Conservation (phyloP, 768 basidiomycete species). For the Gloeophyllum trabeum region DNA sequence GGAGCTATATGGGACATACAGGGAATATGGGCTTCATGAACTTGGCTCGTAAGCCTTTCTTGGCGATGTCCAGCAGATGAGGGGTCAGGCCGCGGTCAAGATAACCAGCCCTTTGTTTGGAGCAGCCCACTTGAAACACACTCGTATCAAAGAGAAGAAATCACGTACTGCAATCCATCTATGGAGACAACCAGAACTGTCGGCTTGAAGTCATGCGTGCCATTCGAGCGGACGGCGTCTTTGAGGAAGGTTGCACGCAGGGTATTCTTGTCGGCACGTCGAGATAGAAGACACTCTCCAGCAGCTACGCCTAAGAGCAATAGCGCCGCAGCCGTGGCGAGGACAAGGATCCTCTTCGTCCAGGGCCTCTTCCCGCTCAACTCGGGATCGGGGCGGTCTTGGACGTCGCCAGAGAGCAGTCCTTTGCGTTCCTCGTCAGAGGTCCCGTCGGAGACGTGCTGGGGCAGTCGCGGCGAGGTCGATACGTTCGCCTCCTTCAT, state of each 20-base stretch:
- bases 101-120: constrained; percentile 59
- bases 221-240: constrained; percentile 45
- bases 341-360: not conserved
- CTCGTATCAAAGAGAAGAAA: not conserved
- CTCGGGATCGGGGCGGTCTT: not conserved
- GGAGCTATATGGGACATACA: constrained; percentile 27
- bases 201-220: constrained; percentile 71
- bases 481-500: too few species aligned
- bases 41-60: constrained; percentile 79
- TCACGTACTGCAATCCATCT: constrained; percentile 63
- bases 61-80: constrained; percentile 69
- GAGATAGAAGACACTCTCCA: not conserved
- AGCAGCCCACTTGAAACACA: not conserved
- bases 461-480: too few species aligned
- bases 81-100: constrained; percentile 80
- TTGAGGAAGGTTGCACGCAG: not conserved
- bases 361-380: not conserved
- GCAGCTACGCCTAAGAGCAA: not conserved
- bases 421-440: not conserved
- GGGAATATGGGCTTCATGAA: constrained; percentile 85
- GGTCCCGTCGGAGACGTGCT: not conserved
- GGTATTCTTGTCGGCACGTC: not conserved
- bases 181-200: constrained; percentile 82
- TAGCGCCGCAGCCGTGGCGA: not conserved
- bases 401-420: not conserved